phyloP scores from a whole-genome alignment of 2,329 filamentous ascomycete genomes.

The Nemania sp. region DNA sequence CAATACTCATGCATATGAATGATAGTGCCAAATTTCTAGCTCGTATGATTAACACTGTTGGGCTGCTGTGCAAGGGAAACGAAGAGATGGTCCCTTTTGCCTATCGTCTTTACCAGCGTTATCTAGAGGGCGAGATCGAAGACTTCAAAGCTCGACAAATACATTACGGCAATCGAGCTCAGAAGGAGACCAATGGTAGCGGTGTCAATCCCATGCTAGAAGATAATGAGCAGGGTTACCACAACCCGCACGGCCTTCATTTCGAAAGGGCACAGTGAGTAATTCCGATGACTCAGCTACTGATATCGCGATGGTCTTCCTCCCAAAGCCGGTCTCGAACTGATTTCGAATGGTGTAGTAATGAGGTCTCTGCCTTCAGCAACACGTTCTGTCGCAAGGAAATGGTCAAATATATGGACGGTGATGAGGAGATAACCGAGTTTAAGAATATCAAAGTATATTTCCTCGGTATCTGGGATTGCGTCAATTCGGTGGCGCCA shows the following conservation, averaged over 20 bases:
- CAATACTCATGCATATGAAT: background rate
- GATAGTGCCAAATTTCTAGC: constrained; percentile 52
- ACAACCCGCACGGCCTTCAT: constrained; percentile 35
- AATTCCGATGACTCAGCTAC: background rate
- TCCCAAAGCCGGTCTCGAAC: too few species aligned
- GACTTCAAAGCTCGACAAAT: constrained; percentile 35
- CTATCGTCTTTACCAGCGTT: constrained; percentile 48
- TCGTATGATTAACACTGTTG: constrained; percentile 54
- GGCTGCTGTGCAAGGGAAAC: constrained; percentile 54
- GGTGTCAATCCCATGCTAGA: constrained; percentile 20
- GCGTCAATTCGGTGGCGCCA: constrained; percentile 54
- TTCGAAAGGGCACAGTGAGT: constrained; percentile 36
- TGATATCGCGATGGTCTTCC: background rate
- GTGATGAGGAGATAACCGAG: constrained; percentile 4
- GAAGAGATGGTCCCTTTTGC: constrained; percentile 58
- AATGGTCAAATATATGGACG: constrained; percentile 10
- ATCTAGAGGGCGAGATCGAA: constrained; percentile 44
- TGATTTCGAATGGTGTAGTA: constrained; percentile 5
- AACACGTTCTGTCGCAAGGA: constrained; percentile 52
- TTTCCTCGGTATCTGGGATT: constrained; percentile 61
- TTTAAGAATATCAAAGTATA: constrained; percentile 47
- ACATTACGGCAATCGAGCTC: constrained; percentile 9
- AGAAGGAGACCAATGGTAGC: constrained; percentile 4
- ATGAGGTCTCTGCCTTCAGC: constrained; percentile 50
- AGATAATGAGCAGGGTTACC: constrained; percentile 18